Evolutionary conservation across 768 basidiomycete species (phyloP), one percentile per base, ranked within the genome.

Genomic region (Dictyophora rubrovolvata): DNA sequence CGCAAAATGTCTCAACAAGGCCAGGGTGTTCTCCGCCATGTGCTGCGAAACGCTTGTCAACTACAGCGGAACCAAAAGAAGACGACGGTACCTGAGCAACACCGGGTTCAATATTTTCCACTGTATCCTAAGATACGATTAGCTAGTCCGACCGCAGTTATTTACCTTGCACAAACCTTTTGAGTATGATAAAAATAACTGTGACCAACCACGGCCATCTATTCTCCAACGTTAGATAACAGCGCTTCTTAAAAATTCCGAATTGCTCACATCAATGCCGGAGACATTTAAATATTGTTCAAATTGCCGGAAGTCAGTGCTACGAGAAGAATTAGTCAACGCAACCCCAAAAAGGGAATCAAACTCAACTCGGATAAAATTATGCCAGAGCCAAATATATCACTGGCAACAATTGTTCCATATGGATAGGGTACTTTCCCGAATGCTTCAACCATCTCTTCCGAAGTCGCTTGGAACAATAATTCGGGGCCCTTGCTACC

Each of bases 241-340:
- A 20, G n/a, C 11, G 4, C 42, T 42, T 42, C 42, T 42, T n/a
- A 42, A 20, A 33, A 6, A 28, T 18, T 11, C 11, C 10, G 2
- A 2, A 23, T 14, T 49, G 72, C 84, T 66, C 66, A 89, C 90
- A 69, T 98, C 95, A 20, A 97, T 71, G 11, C 95, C 95, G 0
- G 93, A 88, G 18, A 97, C 85, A 65, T 90, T 88, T 34, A 94
- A 72, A 67, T 96, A 96, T 58, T 86, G 73, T 65, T 91, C 88
- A 62, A 96, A 97, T 64, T 97, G 95, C 28, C 90, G 83, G 66
- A 97, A 97, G 70, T 98, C 94, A 54, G 95, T 98, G 67, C 91
- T 93, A 12, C 53, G 21, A 59, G 22, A 52, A 60, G 54, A 51
- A 36, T 56, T 36, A 55, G 62, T 61, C 16, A 20, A 2, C 54